phyloP scores from a whole-genome alignment of 176 grass and related monocot species.

The Avena insularis region DNA sequence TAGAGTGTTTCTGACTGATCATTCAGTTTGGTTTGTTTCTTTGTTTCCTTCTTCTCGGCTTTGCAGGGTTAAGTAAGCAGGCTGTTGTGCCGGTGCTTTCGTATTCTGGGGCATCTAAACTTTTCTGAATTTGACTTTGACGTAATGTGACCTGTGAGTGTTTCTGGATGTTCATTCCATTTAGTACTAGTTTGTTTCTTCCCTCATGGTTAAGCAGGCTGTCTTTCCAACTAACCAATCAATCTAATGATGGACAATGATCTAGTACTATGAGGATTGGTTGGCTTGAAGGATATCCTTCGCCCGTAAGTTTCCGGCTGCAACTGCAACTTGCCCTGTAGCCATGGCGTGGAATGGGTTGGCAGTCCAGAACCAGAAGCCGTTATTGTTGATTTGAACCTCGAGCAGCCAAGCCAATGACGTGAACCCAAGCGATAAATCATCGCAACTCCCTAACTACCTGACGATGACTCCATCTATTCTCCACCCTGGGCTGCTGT shows the following conservation, averaged over 20 bases:
- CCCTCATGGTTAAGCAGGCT: conserved; percentile 39
- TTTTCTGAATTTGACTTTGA: conserved; percentile 9
- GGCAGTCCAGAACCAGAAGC: conserved; percentile 43
- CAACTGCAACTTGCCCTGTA: conserved; percentile 26
- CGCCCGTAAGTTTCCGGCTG: conserved; percentile 44
- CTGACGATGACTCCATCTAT: conserved; percentile 35
- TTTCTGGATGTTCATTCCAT: conserved; percentile 2
- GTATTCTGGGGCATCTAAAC: not conserved
- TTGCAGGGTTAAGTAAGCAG: too few relatives aligned
- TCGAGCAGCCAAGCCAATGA: conserved; percentile 26
- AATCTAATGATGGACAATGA: conserved; percentile 31
- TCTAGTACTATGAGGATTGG: not conserved
- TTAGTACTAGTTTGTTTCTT: not conserved
- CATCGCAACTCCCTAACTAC: conserved; percentile 50
- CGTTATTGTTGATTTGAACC: conserved; percentile 48
- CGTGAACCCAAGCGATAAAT: conserved; percentile 30
- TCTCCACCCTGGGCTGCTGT: not conserved
- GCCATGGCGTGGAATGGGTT: conserved; percentile 27
- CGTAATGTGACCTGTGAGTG: not conserved
- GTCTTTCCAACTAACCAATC: conserved; percentile 53
- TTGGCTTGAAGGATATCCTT: conserved; percentile 40
- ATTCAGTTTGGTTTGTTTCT: not conserved
- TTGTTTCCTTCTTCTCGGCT: too few relatives aligned
- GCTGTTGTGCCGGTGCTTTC: not conserved
- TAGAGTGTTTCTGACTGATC: conserved; percentile 8